Evolutionary conservation across 805 yeast species (phyloP).

Genomic region (Wickerhamomyces chambardii): DNA sequence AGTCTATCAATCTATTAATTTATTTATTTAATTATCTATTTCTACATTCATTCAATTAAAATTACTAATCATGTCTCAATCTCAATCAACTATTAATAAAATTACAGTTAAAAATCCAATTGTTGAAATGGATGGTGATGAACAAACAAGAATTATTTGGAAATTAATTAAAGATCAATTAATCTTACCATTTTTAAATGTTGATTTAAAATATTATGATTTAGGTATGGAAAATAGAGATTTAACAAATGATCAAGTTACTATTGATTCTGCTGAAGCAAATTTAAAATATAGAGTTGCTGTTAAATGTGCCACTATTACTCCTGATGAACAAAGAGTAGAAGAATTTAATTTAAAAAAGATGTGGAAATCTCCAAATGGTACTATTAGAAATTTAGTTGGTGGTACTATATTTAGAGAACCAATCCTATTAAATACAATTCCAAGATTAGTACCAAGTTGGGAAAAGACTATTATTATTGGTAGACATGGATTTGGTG

Average conservation of each 20-base stretch:
- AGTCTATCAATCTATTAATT: too few species aligned
- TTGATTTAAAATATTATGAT: slow-evolving; percentile 89
- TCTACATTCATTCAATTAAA: too few species aligned
- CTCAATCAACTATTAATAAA: slow-evolving; percentile 33
- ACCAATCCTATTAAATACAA: slow-evolving; percentile 83
- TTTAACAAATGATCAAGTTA: slow-evolving; percentile 79
- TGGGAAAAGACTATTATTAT: slow-evolving; percentile 96
- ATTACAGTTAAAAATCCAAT: slow-evolving; percentile 80
- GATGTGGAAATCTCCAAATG: slow-evolving; percentile 98
- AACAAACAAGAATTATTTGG: slow-evolving; percentile 97
- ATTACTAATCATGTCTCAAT: too few species aligned
- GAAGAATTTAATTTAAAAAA: slow-evolving; percentile 83
- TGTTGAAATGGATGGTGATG: slow-evolving; percentile 98
- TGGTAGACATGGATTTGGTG: slow-evolving; percentile 97
- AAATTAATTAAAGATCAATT: slow-evolving; percentile 78
- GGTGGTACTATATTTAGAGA: slow-evolving; percentile 98
- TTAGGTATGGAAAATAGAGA: slow-evolving; percentile 83
- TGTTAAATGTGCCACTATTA: slow-evolving; percentile 95
- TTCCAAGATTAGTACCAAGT: slow-evolving; percentile 82
- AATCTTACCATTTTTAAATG: slow-evolving; percentile 75
- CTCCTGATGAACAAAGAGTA: slow-evolving; percentile 97
- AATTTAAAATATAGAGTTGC: slow-evolving; percentile 86
- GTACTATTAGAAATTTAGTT: slow-evolving; percentile 89
- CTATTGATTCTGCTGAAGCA: slow-evolving; percentile 85
- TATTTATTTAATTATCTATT: too few species aligned